Evolutionary conservation across 2,329 filamentous ascomycete genomes (phyloP), one percentile per base, ranked within the genome.

Genomic region (Nemania serpens): DNA sequence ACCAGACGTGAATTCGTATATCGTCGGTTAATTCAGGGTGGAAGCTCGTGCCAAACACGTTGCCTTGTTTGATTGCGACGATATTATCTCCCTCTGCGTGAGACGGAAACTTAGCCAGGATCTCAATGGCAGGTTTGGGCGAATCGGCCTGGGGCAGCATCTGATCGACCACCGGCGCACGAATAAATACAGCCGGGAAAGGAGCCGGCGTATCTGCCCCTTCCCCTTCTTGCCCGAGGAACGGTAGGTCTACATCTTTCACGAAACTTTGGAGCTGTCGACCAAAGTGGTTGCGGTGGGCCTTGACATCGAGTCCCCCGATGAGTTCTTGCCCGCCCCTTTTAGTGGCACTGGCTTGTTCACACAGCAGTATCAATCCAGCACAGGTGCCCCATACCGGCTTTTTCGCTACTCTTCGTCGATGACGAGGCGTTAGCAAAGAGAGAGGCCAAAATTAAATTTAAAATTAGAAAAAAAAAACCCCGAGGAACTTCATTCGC

Each of bases 361-460:
- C 91, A 1, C 93, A 90, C 51, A 99, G 87, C 50, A 98, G 80
- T 68, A 99, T 97, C 59, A 98, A 84, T 10, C 95, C 95, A 12
- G 95, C 95, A 75, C 95, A 99, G 18, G 95, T 98, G 58, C 95
- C 95, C 94, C 94, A 99, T 22, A 90, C 91, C 11, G 93, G 93
- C 69, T 90, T 93, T 67, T 89, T 86, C 54, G 86, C 79, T 42
- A 91, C 80, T 71, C 91, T 94, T 42, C 33, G 7, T 12, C 34
- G 29, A 18, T 15, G 29, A 22, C 7, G 4, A 5, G 20, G 22
- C 6, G 5, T 29, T 7, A 29, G 25, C 25, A 29, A 7, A 29
- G 25, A 29, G 4, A 29, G 25, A 29, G 25, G 7, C 25, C 25
- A 7, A 29, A 2, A 25, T 66, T 22, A 63, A 58, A n/a, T n/a